phyloP scores from a whole-genome alignment of 1,139 yeast species.

The Yamadazyma dendronema region DNA sequence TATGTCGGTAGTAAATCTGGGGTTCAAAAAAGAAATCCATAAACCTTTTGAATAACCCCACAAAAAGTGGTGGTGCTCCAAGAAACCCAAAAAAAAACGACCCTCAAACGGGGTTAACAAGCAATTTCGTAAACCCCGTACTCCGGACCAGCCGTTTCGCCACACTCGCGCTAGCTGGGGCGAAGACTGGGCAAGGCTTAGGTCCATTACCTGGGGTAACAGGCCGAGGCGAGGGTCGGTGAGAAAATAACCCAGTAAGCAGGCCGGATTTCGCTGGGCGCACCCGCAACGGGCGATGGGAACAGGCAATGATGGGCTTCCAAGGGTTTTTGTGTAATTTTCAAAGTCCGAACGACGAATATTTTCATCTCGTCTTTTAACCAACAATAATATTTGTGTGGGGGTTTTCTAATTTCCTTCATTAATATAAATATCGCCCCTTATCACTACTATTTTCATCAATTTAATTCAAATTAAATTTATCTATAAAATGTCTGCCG shows the following conservation, averaged over 20 bases:
- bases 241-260: background rate
- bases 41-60: too few relatives aligned
- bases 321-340: conserved; percentile 8
- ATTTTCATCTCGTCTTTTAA: background rate
- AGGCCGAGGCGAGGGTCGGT: background rate
- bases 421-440: background rate
- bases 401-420: conserved; percentile 1
- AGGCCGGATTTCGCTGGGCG: background rate
- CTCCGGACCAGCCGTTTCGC: too few relatives aligned
- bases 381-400: background rate
- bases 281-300: background rate
- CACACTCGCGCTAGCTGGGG: too few relatives aligned
- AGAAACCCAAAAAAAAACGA: too few relatives aligned
- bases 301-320: background rate
- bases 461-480: background rate
- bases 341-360: conserved; percentile 6
- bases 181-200: too few relatives aligned
- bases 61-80: too few relatives aligned
- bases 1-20: too few relatives aligned
- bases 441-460: background rate
- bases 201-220: too few relatives aligned
- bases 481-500: conserved; percentile 18
- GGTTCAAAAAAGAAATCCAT: too few relatives aligned
- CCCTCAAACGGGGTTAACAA: too few relatives aligned
- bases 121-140: too few relatives aligned